Percentiles rank a stretch among this genome's conserved stretches.
Evolutionary conservation across 176 grass and related monocot species (phyloP).

Genomic region (Paspalum vaginatum): DNA sequence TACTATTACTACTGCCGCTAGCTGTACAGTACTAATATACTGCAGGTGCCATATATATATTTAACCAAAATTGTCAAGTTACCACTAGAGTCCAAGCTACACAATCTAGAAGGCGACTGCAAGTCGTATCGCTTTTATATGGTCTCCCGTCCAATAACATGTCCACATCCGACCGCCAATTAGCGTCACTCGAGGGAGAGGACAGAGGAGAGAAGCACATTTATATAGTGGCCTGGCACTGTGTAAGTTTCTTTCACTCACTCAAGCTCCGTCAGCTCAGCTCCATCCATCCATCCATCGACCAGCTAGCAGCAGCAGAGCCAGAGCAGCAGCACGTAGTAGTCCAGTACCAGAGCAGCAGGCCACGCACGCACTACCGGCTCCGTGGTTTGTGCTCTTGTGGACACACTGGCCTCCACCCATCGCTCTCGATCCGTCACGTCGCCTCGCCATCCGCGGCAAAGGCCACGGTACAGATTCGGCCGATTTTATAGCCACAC

Average conservation of each 20-base stretch:
- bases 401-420: constrained; percentile 49
- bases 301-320: not conserved
- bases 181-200: not conserved
- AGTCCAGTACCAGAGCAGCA: not conserved
- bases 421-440: constrained; percentile 28
- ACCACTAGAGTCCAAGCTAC: constrained; percentile 21
- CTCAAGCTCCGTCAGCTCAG: not conserved
- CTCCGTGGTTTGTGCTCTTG: constrained; percentile 39
- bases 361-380: not conserved
- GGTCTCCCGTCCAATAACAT: constrained; percentile 26
- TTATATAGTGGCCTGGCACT: constrained; percentile 44
- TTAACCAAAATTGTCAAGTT: not conserved
- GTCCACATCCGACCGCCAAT: constrained; percentile 39
- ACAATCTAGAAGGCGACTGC: constrained; percentile 16
- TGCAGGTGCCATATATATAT: not conserved
- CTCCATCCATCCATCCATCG: not conserved
- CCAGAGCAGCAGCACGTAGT: too few relatives aligned
- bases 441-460: constrained; percentile 41
- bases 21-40: not conserved
- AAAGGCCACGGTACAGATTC: constrained; percentile 39
- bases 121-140: constrained; percentile 18
- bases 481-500: constrained; percentile 59
- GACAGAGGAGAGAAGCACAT: not conserved
- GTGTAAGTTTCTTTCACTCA: constrained; percentile 33
- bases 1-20: too few relatives aligned